Evolutionary conservation across 2,329 filamentous ascomycete genomes (phyloP).

Genomic region (Mollisia scopiformis): DNA sequence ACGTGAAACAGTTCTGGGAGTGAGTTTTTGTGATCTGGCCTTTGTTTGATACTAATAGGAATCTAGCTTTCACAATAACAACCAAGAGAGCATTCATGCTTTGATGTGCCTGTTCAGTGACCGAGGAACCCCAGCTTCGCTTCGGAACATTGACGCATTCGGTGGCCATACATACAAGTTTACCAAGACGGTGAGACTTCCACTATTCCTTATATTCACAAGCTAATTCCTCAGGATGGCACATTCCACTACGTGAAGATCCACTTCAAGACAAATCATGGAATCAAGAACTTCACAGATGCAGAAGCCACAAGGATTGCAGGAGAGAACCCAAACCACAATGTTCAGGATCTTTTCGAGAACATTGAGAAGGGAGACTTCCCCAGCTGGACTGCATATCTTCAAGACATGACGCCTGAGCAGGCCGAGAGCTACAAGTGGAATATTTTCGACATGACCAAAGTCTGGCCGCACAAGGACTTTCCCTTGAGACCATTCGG

Average conservation of each 20-base stretch:
- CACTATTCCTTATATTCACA: neutral
- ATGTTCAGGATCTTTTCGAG: slow-evolving; percentile 43
- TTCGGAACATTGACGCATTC: slow-evolving; percentile 50
- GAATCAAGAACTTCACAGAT: slow-evolving; percentile 46
- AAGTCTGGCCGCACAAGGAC: slow-evolving; percentile 54
- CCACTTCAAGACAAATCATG: slow-evolving; percentile 51
- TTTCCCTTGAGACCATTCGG: slow-evolving; percentile 53
- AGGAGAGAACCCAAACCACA: slow-evolving; percentile 41
- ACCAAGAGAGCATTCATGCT: slow-evolving; percentile 52
- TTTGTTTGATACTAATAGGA: neutral
- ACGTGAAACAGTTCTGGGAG: slow-evolving; percentile 1
- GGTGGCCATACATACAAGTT: slow-evolving; percentile 53
- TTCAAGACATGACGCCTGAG: slow-evolving; percentile 57
- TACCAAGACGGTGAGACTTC: slow-evolving; percentile 33
- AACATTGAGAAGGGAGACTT: slow-evolving; percentile 49
- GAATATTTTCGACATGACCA: slow-evolving; percentile 60
- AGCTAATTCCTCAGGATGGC: slow-evolving; percentile 40
- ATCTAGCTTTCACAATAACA: slow-evolving; percentile 40
- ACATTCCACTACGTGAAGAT: slow-evolving; percentile 52
- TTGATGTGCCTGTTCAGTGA: slow-evolving; percentile 56
- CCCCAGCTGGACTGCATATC: slow-evolving; percentile 53
- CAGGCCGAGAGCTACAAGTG: slow-evolving; percentile 50
- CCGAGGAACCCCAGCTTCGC: slow-evolving; percentile 50
- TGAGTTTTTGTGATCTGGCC: neutral
- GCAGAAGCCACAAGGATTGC: slow-evolving; percentile 40